Evolutionary conservation across 2,329 filamentous ascomycete genomes (phyloP), one percentile per base, ranked within the genome.

Genomic region (Penicillium sp.): DNA sequence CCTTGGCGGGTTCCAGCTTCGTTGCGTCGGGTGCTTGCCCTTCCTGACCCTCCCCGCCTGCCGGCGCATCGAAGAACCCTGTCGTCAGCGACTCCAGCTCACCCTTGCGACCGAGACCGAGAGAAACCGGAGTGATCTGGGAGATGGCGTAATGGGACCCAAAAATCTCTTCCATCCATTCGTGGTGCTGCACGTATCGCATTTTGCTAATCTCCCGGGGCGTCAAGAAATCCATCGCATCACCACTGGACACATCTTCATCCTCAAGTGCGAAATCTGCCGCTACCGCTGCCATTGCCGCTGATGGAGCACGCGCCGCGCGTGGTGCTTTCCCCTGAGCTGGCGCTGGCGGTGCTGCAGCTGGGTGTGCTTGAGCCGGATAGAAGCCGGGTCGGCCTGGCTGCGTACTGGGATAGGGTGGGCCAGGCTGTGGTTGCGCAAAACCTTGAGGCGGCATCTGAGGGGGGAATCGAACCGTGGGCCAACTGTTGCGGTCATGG

Each of bases 151-250:
- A 96, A 0, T 90, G 89, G 1, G 91, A 97, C 1, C 87, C 88
- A 46, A 97, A 80, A 27, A 98, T 84, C 70, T 98, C 91, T 64
- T 97, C 93, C 88, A 98, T 95, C 93, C 91, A 97, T 67, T 95
- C 89, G 62, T 98, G 91, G 61, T 98, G 94, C 64, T 96, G 90
- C 65, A 85, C 85, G 67, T 96, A 98, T 47, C 93, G 82, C 54
- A 83, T 82, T 51, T 88, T 76, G 58, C 90, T 95, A 52, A 98
- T 86, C 54, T 98, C 93, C 38, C 90, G 81, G 3, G 90, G 90
- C 0, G 89, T 91, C 53, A 96, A 75, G 54, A 89, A 82, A 64
- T 98, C 93, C 61, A 98, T 88, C 65, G 90, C 79, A 66, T 98
- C 93, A 27, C 90, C 90, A 18, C 87, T 79, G 5, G 85, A 86